Conservation (phyloP, 2,329 filamentous ascomycete genomes). For the Hypoxylon sp. region DNA sequence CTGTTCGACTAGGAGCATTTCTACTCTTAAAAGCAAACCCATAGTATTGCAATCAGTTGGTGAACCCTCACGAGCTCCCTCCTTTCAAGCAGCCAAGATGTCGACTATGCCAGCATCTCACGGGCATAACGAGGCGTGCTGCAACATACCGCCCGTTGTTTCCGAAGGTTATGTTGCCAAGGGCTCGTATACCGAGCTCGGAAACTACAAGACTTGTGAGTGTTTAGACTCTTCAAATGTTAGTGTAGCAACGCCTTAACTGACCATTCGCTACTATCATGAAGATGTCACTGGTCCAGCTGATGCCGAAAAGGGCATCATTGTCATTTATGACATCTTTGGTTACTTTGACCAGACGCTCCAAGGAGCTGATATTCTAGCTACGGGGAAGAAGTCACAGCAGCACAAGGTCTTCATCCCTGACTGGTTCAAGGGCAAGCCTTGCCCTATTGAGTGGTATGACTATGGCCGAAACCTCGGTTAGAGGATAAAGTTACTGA, state of each 20-base stretch:
- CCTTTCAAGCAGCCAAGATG: conserved; percentile 54
- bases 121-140: conserved; percentile 70
- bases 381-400: conserved; percentile 67
- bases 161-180: conserved; percentile 67
- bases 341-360: conserved; percentile 78
- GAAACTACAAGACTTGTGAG: conserved; percentile 68
- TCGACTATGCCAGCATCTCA: conserved; percentile 65
- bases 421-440: conserved; percentile 88
- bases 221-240: background rate
- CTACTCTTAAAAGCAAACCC: background rate
- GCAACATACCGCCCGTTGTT: conserved; percentile 70
- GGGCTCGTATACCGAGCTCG: conserved; percentile 70
- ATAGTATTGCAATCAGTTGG: background rate
- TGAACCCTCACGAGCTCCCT: background rate
- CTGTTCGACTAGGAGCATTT: background rate
- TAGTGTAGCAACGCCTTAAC: background rate
- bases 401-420: conserved; percentile 91
- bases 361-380: conserved; percentile 79
- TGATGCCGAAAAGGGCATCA: conserved; percentile 68
- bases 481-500: background rate
- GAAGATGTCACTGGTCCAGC: conserved; percentile 65
- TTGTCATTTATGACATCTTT: conserved; percentile 78
- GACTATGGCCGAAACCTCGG: background rate
- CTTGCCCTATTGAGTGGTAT: conserved; percentile 66
- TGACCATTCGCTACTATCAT: conserved; percentile 6